Evolutionary conservation across 1,284 basidiomycete species (phyloP), one percentile per base, ranked within the genome.

Genomic region (Abortiporus biennis): DNA sequence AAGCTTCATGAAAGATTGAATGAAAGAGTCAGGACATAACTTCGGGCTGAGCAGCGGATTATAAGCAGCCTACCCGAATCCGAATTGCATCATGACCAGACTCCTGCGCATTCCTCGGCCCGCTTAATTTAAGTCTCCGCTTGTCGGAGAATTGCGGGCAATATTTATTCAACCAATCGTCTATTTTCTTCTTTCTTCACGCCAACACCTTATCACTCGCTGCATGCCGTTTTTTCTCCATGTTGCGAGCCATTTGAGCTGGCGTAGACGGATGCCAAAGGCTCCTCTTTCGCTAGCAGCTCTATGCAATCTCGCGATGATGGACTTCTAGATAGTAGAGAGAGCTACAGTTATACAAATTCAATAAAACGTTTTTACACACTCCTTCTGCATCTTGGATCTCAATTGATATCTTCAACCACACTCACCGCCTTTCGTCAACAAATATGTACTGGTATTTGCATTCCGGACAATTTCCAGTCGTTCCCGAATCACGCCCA

Each of bases 311-410:
- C 53, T 46, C 57, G 64, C 66, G 53, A 76, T 74, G 71, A 76
- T 68, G 71, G 69, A 64, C 67, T 74, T 69, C 72, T 74, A 76
- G 73, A 76, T 76, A 76, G 74, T 75, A 64, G 73, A 66, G 71
- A 54, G 68, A 74, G 72, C 68, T 55, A 76, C 68, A 76, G 58
- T 41, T 31, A 30, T 45, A n/a, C 27, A n/a, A n/a, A n/a, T n/a
- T n/a, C n/a, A n/a, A n/a, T n/a, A n/a, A n/a, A n/a, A n/a, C n/a
- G n/a, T n/a, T n/a, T n/a, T n/a, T n/a, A n/a, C n/a, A n/a, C n/a
- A n/a, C n/a, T n/a, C n/a, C n/a, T n/a, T n/a, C n/a, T n/a, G n/a
- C n/a, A n/a, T n/a, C n/a, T n/a, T n/a, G n/a, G n/a, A n/a, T n/a
- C n/a, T n/a, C n/a, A n/a, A n/a, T n/a, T n/a, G n/a, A n/a, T n/a